A percentile compares a stretch with the other conserved stretches of the same genome.
Conservation (phyloP, 1,139 yeast genomes). For the Saccharomyces hybrid region DNA sequence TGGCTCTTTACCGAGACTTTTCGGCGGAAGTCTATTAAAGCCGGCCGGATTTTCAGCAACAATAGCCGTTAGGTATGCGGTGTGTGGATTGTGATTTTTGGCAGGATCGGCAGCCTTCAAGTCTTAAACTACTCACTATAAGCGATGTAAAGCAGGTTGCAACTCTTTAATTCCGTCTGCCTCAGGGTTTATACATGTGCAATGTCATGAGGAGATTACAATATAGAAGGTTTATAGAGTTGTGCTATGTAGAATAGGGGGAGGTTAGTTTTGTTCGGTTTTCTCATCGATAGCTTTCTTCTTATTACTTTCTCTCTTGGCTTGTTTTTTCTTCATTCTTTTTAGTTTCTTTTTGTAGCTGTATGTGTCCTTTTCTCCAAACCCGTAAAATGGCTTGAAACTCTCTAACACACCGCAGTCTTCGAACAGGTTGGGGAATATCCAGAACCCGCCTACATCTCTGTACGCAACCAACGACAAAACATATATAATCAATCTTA, state of each 20-base stretch:
- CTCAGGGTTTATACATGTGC: background rate
- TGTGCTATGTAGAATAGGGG: background rate
- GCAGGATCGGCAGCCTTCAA: background rate
- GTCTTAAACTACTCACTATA: background rate
- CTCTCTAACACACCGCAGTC: constrained; percentile 93
- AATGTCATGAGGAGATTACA: background rate
- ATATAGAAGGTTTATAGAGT: background rate
- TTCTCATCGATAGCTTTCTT: constrained; percentile 11
- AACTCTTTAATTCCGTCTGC: background rate
- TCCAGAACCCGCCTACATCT: constrained; percentile 74
- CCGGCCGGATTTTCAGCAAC: background rate
- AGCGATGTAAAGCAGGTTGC: background rate
- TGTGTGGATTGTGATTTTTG: background rate
- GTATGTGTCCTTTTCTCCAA: constrained; percentile 50
- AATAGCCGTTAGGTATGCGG: background rate
- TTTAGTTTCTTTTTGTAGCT: constrained; percentile 32
- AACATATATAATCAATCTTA: constrained; percentile 67
- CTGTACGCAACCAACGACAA: constrained; percentile 46
- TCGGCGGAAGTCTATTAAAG: background rate
- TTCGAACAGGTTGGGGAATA: constrained; percentile 91
- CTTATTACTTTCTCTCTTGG: constrained; percentile 14
- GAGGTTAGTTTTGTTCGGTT: background rate
- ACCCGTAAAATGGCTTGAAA: constrained; percentile 80
- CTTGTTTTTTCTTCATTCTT: constrained; percentile 29
- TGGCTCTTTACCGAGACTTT: background rate